Evolutionary conservation across 2,329 filamentous ascomycete species (phyloP), one percentile per base, ranked within the genome.

Genomic region (Metarhizium robertsii): DNA sequence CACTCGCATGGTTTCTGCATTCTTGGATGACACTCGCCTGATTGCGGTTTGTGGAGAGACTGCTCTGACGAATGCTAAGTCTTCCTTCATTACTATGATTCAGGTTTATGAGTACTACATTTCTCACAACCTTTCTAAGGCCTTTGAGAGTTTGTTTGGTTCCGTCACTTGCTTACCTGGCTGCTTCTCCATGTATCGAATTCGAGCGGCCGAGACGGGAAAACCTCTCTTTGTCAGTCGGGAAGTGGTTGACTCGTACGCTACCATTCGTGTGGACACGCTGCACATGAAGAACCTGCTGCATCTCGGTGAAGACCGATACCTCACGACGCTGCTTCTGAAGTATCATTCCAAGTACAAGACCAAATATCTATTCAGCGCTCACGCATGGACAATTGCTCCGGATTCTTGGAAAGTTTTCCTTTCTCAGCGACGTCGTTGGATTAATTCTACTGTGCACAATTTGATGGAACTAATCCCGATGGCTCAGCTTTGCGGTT

Each of bases 71-170:
- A 99, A 99, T 68, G 88, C 91, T 58, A 96, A 96, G 71, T 81
- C 87, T 6, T 96, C 92, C 1, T 90, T 95, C 67, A 84, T 95
- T 62, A 99, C 94, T 53, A 97, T 97, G 92, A 99, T 99, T 69
- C 94, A 99, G 73, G 92, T 99, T 38, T 99, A 97, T 78, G 92
- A 99, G 73, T 99, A 99, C 79, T 99, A 92, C 77, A 99, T 99
- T 66, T 97, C 92, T 53, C 92, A 99, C 78, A 95, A 97, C 70
- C 75, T 99, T 63, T 86, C 89, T 63, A 97, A 99, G 75, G 94
- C 92, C 13, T 99, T 99, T 70, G 92, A 97, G 73, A 94, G 88
- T 74, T 79, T 99, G 65, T 99, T 99, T 68, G 94, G 92, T 56
- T 95, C 90, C 62, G 92, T 99, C 63, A 99, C 94, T 52, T 99